Percentiles rank a stretch among this genome's conserved stretches.
Conservation (phyloP, 345 rosid species). For the Garcia nutans region DNA sequence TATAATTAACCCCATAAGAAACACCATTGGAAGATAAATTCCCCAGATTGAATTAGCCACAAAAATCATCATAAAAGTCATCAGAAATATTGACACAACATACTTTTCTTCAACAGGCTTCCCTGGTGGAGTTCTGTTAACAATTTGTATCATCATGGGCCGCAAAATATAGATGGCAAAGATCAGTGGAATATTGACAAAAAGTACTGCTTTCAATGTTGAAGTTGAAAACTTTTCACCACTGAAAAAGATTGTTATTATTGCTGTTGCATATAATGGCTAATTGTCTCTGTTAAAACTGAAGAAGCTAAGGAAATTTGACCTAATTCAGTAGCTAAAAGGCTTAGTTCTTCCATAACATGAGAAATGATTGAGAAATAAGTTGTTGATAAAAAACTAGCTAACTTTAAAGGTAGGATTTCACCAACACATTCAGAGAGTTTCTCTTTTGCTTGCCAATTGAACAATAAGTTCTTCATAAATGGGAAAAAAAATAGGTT, state of each 20-base stretch:
- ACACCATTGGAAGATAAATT: background rate
- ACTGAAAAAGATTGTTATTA: no score
- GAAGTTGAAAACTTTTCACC: no score
- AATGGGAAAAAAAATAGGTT: conserved; percentile 9
- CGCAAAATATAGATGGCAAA: background rate
- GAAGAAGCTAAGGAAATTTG: conserved; percentile 24
- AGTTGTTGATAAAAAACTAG: background rate
- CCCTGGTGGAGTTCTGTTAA: conserved; percentile 21
- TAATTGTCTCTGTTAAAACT: conserved; percentile 7
- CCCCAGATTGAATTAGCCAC: conserved; percentile 10
- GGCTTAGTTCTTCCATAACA: conserved; percentile 28
- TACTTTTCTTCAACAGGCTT: conserved; percentile 18
- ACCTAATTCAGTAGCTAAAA: conserved; percentile 35
- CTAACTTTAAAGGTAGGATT: background rate
- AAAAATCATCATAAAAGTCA: conserved; percentile 10
- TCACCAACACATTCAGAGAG: background rate
- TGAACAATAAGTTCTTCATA: background rate
- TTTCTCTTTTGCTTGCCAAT: background rate
- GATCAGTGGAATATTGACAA: background rate
- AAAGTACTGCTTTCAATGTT: background rate
- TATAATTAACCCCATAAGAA: conserved; percentile 23
- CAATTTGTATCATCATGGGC: conserved; percentile 12
- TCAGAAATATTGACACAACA: conserved; percentile 1
- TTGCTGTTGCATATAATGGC: background rate
- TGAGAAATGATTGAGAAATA: conserved; percentile 20